A percentile compares a stretch with the other conserved stretches of the same genome.
Conservation (phyloP, 306 rosid genomes). For the Cucumis sativus region Cucumber_9930_V3 NC_026656.2:12969501-12970000, state of each 20-base stretch:
- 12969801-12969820: too few species aligned
- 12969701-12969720: not conserved
- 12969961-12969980: not conserved
- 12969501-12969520: not conserved
- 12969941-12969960: not conserved
- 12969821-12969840: too few species aligned
- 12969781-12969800: too few species aligned
- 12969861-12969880: too few species aligned
- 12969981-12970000: not conserved
- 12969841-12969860: too few species aligned
- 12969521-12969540: conserved; percentile 2
- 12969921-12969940: not conserved
- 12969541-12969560: conserved; percentile 7
- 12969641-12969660: not conserved
- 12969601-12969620: not conserved
- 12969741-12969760: not conserved
- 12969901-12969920: too few species aligned
- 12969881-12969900: too few species aligned
- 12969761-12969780: too few species aligned
- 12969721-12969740: not conserved
- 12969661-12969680: not conserved
- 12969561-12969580: not conserved
- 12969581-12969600: not conserved
- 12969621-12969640: not conserved
- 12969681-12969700: not conserved